These are phyloP conservation scores for Sclerotinia borealis DNA, from an alignment of 2,329 filamentous ascomycete species.

Conservation along the genomic window DNA sequence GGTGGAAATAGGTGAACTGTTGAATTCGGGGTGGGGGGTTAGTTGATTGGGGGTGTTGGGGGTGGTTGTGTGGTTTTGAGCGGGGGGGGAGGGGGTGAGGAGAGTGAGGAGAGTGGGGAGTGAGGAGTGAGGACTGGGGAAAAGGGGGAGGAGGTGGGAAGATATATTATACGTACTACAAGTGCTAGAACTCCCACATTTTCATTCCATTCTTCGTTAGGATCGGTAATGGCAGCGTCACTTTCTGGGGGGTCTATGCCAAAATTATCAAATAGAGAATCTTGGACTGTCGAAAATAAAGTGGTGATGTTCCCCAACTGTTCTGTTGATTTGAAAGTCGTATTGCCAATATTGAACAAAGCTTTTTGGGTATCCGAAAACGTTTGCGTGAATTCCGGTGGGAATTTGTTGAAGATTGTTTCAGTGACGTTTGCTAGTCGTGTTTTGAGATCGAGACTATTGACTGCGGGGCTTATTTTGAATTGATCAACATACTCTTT, in stretches of 20 bases:
- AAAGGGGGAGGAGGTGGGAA: not conserved
- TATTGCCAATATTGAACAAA: not conserved
- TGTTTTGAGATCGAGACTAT: not conserved
- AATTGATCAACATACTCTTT: slow-evolving; percentile 1
- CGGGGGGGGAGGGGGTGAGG: not conserved
- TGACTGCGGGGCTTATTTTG: not conserved
- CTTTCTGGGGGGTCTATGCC: slow-evolving; percentile 5
- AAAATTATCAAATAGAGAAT: slow-evolving; percentile 23
- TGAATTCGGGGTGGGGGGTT: not conserved
- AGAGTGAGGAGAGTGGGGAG: not conserved
- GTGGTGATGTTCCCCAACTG: not conserved
- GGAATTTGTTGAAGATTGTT: slow-evolving; percentile 14
- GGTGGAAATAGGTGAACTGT: slow-evolving; percentile 26
- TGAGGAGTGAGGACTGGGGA: not conserved
- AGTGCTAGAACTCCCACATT: slow-evolving; percentile 18
- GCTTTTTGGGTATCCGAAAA: not conserved
- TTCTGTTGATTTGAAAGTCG: not conserved
- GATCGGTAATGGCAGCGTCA: slow-evolving; percentile 7
- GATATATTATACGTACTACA: slow-evolving; percentile 12
- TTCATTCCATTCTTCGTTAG: slow-evolving; percentile 17
- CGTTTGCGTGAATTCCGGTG: slow-evolving; percentile 12
- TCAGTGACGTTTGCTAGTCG: slow-evolving; percentile 11
- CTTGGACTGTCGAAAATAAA: slow-evolving; percentile 15
- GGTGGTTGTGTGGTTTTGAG: no score
- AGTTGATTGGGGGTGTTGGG: not conserved